Conservation (phyloP, 2,329 filamentous ascomycete genomes). For the Chaetothyriales sp. region DNA sequence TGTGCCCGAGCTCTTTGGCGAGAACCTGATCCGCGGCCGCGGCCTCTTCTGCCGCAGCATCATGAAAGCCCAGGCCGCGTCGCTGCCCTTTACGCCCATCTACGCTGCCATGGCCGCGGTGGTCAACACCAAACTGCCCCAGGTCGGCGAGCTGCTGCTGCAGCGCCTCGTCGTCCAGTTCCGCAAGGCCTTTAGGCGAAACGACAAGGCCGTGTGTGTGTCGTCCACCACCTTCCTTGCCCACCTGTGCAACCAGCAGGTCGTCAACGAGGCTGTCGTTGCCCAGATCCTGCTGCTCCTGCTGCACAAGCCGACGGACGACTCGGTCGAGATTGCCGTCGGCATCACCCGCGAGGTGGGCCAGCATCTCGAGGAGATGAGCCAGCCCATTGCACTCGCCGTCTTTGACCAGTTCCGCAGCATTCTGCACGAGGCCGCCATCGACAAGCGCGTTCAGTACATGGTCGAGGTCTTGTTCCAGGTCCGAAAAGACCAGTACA, state of each 20-base stretch:
- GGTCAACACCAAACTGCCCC: conserved; percentile 92
- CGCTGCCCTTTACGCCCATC: conserved; percentile 89
- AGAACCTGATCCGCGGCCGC: conserved; percentile 82
- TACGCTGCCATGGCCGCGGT: conserved; percentile 93
- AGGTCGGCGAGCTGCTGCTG: conserved; percentile 81
- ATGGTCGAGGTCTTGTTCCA: conserved; percentile 98
- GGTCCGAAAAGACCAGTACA: conserved; percentile 89
- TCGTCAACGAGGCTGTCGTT: conserved; percentile 83
- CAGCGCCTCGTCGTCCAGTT: conserved; percentile 82
- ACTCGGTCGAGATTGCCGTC: conserved; percentile 95
- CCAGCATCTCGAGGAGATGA: conserved; percentile 92
- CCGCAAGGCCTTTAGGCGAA: conserved; percentile 85
- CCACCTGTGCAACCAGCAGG: conserved; percentile 90
- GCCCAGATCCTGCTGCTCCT: conserved; percentile 87
- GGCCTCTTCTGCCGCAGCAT: conserved; percentile 91
- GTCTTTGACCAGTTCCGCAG: conserved; percentile 94
- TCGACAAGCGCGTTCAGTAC: conserved; percentile 97
- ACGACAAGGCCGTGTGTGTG: conserved; percentile 91
- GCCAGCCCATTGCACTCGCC: conserved; percentile 66
- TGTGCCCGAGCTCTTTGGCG: conserved; percentile 85
- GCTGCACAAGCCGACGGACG: conserved; percentile 88
- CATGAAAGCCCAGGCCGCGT: conserved; percentile 96
- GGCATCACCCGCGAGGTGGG: conserved; percentile 86
- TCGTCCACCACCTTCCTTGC: conserved; percentile 90
- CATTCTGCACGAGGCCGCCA: conserved; percentile 90